Evolutionary conservation across 169 alveolate species (phyloP).

Genomic region (Plasmodium fragile): DNA sequence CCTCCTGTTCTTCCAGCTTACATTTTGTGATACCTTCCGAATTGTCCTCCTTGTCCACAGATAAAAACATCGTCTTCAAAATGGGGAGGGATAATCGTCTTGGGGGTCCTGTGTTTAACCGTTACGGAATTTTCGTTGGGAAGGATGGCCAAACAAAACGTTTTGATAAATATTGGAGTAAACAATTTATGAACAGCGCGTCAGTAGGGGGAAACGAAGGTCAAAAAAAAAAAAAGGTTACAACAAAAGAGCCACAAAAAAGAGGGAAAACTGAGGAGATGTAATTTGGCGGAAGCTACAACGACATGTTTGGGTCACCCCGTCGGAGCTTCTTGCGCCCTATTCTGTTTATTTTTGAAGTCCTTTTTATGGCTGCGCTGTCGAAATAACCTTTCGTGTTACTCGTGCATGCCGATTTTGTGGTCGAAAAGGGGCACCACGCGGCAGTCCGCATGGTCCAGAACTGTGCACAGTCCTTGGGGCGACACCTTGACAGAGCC

Average conservation of each 20-base stretch:
- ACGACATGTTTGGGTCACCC: neutral
- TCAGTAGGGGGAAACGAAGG: neutral
- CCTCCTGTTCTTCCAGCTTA: constrained; percentile 1
- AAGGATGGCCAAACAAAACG: neutral
- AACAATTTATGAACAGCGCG: neutral
- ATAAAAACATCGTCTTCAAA: constrained; percentile 30
- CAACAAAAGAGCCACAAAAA: neutral
- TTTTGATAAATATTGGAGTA: neutral
- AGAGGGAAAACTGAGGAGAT: neutral
- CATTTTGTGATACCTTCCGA: constrained; percentile 2
- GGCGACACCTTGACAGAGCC: neutral
- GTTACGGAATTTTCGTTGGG: neutral
- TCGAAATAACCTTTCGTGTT: neutral
- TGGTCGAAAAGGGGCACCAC: neutral
- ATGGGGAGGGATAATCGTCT: neutral
- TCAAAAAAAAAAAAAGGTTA: too few relatives aligned
- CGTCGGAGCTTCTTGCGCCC: neutral
- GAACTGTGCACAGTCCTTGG: neutral
- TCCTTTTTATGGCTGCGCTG: neutral
- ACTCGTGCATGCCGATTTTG: neutral
- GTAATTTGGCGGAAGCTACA: neutral
- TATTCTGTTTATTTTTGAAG: neutral
- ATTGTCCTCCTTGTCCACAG: neutral
- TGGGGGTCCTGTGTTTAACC: neutral
- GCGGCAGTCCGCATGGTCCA: neutral